phyloP scores from a whole-genome alignment of 169 alveolate species.

The Plasmodium fragile region DNA sequence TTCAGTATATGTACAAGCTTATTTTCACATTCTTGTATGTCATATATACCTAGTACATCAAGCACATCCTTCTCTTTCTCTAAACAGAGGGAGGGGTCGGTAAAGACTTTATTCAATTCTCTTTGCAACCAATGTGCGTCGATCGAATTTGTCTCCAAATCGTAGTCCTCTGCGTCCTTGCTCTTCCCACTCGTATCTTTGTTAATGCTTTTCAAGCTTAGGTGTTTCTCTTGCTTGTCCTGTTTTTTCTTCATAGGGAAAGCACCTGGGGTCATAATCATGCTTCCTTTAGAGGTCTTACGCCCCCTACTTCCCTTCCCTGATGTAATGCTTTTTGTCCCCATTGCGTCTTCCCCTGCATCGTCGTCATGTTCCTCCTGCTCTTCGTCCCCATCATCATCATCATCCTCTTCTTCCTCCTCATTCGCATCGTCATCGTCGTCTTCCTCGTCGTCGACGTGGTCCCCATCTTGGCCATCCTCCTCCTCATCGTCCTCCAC shows the following conservation, averaged over 20 bases:
- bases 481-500: conserved; percentile 78
- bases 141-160: conserved; percentile 85
- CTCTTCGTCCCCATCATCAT: conserved; percentile 9
- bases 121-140: conserved; percentile 98
- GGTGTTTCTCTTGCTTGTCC: conserved; percentile 69
- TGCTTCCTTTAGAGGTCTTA: conserved; percentile 1
- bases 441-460: conserved; percentile 24
- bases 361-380: conserved; percentile 81
- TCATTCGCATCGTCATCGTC: conserved; percentile 77
- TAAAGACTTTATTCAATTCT: conserved; percentile 89
- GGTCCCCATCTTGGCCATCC: conserved; percentile 75
- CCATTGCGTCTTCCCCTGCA: conserved; percentile 81
- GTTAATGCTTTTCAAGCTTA: conserved; percentile 55
- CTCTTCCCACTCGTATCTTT: conserved; percentile 12
- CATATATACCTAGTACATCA: conserved; percentile 83
- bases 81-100: conserved; percentile 88
- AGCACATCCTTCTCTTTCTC: conserved; percentile 93
- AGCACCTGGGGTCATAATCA: conserved; percentile 14
- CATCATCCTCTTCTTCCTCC: conserved; percentile 21
- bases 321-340: conserved; percentile 33
- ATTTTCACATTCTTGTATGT: conserved; percentile 96
- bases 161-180: conserved; percentile 18
- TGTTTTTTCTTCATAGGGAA: conserved; percentile 78
- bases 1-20: conserved; percentile 90
- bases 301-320: conserved; percentile 50